Evolutionary conservation across 345 rosid genomes (phyloP), one percentile per base, ranked within the genome.

Genomic region (Heritiera fomes): DNA sequence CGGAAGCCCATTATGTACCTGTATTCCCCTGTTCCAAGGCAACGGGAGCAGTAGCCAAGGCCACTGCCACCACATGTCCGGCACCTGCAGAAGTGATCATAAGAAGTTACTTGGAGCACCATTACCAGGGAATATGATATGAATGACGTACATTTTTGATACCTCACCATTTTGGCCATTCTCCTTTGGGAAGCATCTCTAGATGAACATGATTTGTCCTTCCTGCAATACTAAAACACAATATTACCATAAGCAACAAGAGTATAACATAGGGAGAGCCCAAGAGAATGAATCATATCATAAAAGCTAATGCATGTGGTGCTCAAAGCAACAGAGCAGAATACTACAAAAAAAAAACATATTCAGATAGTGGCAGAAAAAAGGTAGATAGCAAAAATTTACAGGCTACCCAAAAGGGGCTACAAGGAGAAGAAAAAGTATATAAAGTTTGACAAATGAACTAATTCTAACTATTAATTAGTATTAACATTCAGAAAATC

Each of bases 161-260:
- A 28, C 73, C 85, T 83, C 86, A 91, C 98, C 96, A 94, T 90
- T 87, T 91, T 45, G 94, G 96, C 94, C 97, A 89, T 78, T 87
- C 92, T 81, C 97, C 94, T 86, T 41, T 86, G 0, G 98, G 94
- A 84, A 94, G 96, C 93, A 89, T 85, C 40, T 83, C 82, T 66
- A 84, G 45, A 76, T 89, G 84, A 73, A 86, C 82, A 43, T 65
- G 67, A 77, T 90, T 90, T 45, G 87, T 91, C 86, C 98, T 87
- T 63, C 97, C 97, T 91, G 66, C 47, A 84, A 76, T 13, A 66
- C n/a, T 8, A 79, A 0, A 71, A 43, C 7, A 71, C 46, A 53
- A 53, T 4, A 60, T 17, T 32, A 8, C 20, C 55, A 46, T 10
- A 67, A 67, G 53, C 50, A 41, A 66, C 50, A 41, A 66, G 75